Percentiles rank a stretch among this genome's conserved stretches.
phyloP scores from a whole-genome alignment of 2,329 filamentous ascomycete species.

The Sclerotiophoma versabilis region DNA sequence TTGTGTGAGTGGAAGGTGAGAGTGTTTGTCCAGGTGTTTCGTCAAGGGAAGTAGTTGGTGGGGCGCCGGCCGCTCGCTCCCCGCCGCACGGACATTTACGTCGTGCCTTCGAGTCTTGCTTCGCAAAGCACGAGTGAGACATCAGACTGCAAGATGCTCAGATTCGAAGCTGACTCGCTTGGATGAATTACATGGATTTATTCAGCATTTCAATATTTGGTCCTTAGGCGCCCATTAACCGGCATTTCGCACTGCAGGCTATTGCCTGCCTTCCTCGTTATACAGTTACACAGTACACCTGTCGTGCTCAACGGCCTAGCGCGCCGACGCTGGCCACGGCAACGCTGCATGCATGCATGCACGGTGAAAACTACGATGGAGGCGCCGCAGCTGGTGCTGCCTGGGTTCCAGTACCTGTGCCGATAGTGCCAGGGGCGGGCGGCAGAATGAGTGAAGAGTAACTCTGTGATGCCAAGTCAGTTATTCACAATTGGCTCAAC shows the following conservation, averaged over 20 bases:
- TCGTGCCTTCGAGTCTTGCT: conserved; percentile 6
- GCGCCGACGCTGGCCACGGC: conserved; percentile 9
- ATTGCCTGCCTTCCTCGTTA: conserved; percentile 9
- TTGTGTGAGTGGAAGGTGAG: conserved; percentile 21
- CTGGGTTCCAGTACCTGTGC: conserved; percentile 54
- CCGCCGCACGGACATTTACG: conserved; percentile 6
- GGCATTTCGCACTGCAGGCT: not conserved
- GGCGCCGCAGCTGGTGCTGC: conserved; percentile 58
- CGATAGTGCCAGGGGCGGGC: conserved; percentile 51
- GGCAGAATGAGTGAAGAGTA: conserved; percentile 73
- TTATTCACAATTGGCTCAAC: not conserved
- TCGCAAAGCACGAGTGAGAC: conserved; percentile 10
- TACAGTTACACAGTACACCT: conserved; percentile 27
- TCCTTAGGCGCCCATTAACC: not conserved
- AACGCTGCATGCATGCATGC: conserved; percentile 18
- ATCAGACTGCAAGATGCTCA: not conserved
- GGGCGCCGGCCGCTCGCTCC: conserved; percentile 9
- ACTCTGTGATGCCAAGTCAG: conserved; percentile 43
- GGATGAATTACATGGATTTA: conserved; percentile 7
- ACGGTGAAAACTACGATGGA: conserved; percentile 41
- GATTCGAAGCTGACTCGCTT: not conserved
- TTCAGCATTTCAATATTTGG: not conserved
- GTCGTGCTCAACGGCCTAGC: conserved; percentile 17
- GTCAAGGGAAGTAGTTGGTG: conserved; percentile 25
- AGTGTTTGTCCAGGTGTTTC: conserved; percentile 19